phyloP scores from a whole-genome alignment of 768 basidiomycete genomes.

The Phlebiopsis flavidoalba region DNA sequence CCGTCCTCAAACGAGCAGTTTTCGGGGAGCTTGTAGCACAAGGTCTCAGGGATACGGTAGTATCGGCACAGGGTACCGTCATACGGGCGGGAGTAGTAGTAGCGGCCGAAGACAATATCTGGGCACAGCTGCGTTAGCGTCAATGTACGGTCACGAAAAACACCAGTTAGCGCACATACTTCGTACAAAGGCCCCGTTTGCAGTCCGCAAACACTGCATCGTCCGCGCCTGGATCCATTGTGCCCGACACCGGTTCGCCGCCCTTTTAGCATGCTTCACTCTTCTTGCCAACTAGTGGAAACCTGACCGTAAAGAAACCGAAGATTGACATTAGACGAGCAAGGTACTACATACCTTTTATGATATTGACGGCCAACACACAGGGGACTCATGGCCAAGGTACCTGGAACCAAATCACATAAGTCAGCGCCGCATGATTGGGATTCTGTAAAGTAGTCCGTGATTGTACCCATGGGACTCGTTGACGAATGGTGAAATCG shows the following conservation, averaged over 20 bases:
- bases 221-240: slow-evolving; percentile 88
- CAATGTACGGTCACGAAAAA: neutral
- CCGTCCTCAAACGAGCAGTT: slow-evolving; percentile 88
- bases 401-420: slow-evolving; percentile 45
- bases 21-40: slow-evolving; percentile 81
- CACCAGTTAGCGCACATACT: slow-evolving; percentile 32
- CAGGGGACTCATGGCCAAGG: slow-evolving; percentile 95
- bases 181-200: slow-evolving; percentile 82
- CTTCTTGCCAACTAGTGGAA: slow-evolving; percentile 58
- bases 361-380: slow-evolving; percentile 70
- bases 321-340: neutral
- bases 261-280: slow-evolving; percentile 71
- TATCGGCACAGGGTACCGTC: slow-evolving; percentile 87
- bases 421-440: neutral
- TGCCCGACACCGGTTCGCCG: slow-evolving; percentile 87
- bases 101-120: slow-evolving; percentile 59
- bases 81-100: slow-evolving; percentile 87
- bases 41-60: slow-evolving; percentile 82
- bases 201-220: slow-evolving; percentile 80
- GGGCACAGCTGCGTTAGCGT: slow-evolving; percentile 61
- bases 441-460: neutral
- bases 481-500: slow-evolving; percentile 76
- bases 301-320: neutral
- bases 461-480: slow-evolving; percentile 77
- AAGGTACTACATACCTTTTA: slow-evolving; percentile 43